phyloP scores from a whole-genome alignment of 305 asterid species.

The Plantago rigida region DNA sequence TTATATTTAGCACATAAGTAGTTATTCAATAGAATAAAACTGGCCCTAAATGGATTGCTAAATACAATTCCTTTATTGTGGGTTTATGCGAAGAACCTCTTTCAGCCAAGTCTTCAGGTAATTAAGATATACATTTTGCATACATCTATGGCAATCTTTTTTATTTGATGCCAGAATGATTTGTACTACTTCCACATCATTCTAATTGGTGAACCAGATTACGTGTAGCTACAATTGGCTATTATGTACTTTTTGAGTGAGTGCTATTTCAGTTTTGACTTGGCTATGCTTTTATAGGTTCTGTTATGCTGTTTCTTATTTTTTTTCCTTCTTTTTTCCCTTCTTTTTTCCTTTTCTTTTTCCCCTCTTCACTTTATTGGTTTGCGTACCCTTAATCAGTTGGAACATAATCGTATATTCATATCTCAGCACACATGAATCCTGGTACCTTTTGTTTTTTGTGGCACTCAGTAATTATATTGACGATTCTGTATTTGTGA shows the following conservation, averaged over 20 bases:
- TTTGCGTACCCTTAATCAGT: too few species aligned
- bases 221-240: constrained; percentile 1
- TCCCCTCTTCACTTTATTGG: too few species aligned
- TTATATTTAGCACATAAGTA: background rate
- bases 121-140: background rate
- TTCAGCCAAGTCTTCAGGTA: background rate
- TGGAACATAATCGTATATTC: too few species aligned
- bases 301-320: background rate
- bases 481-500: too few species aligned
- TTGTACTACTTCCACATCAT: background rate
- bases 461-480: too few species aligned
- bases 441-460: too few species aligned
- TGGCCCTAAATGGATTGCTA: too few species aligned
- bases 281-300: constrained; percentile 1
- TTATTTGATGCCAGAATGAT: background rate
- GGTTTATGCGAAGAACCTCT: background rate
- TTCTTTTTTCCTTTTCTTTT: too few species aligned
- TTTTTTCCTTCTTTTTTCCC: too few species aligned
- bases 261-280: constrained; percentile 5
- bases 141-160: background rate
- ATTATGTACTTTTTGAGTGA: constrained; percentile 4
- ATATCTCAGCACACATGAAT: too few species aligned
- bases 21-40: too few species aligned
- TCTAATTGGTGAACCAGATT: background rate
- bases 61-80: too few species aligned